Percentiles rank a stretch among this genome's conserved stretches.
phyloP scores from a whole-genome alignment of 352 stramenopile genomes.

The Globisporangium abappressorium region DNA sequence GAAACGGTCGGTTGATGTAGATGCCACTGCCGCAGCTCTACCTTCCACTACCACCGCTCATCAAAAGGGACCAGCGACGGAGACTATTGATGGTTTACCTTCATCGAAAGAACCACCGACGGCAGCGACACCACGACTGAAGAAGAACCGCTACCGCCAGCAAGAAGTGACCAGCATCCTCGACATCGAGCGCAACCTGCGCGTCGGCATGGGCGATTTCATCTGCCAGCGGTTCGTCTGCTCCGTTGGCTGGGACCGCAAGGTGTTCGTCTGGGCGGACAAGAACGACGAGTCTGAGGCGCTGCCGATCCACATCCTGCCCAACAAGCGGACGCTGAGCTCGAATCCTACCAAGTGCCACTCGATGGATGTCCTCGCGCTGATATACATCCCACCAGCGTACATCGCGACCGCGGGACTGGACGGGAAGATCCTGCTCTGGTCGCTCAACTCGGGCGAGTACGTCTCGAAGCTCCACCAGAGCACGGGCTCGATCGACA shows the following conservation, averaged over 20 bases:
- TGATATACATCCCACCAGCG: constrained; percentile 68
- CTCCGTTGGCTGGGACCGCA: constrained; percentile 82
- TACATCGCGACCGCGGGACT: constrained; percentile 68
- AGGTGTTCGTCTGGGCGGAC: constrained; percentile 81
- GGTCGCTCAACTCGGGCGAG: constrained; percentile 78
- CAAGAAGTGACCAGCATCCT: constrained; percentile 85
- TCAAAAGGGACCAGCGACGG: constrained; percentile 7
- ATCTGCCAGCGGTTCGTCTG: constrained; percentile 80
- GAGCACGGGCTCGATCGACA: constrained; percentile 57
- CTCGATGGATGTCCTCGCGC: constrained; percentile 62
- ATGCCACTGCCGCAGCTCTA: background rate
- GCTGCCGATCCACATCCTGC: constrained; percentile 54
- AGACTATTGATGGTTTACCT: background rate
- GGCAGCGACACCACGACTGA: background rate
- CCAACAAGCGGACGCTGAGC: constrained; percentile 26
- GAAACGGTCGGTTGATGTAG: background rate
- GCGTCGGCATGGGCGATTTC: constrained; percentile 79
- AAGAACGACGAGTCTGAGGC: constrained; percentile 76
- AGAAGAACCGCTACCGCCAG: constrained; percentile 47
- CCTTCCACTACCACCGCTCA: background rate
- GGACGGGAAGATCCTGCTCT: constrained; percentile 72
- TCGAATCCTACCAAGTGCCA: constrained; percentile 39
- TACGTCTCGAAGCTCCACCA: constrained; percentile 61
- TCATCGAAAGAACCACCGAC: background rate
- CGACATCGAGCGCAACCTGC: constrained; percentile 73